Evolutionary conservation across 805 yeast species (phyloP).

Genomic region (Debaryomyces castellii): DNA sequence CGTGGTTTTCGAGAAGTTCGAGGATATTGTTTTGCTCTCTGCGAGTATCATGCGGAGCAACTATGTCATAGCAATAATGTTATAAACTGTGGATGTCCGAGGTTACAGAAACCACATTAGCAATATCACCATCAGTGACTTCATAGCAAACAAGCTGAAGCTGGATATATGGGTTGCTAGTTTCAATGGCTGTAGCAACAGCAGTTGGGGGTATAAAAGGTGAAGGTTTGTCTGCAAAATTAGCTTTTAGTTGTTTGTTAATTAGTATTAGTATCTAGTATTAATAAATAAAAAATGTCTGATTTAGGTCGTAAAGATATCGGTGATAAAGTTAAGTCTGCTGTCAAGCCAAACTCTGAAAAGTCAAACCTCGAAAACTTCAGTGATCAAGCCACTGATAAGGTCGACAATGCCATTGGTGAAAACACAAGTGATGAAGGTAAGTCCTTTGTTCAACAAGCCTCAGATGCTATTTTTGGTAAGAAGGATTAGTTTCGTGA

Average conservation of each 20-base stretch:
- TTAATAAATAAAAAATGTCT: conserved; percentile 27
- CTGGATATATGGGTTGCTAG: neutral
- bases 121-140: too few species aligned
- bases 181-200: too few species aligned
- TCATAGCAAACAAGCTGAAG: neutral
- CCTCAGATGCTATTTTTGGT: conserved; percentile 45
- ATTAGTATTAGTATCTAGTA: too few species aligned
- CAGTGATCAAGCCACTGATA: conserved; percentile 39
- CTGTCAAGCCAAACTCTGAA: conserved; percentile 43
- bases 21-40: too few species aligned
- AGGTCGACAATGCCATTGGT: conserved; percentile 36
- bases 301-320: conserved; percentile 45
- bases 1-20: neutral
- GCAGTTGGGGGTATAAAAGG: neutral
- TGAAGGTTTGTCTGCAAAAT: too few species aligned
- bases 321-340: conserved; percentile 35
- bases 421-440: conserved; percentile 32
- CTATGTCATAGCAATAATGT: neutral
- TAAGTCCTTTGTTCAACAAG: conserved; percentile 42
- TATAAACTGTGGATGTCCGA: too few species aligned
- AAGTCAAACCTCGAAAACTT: conserved; percentile 36
- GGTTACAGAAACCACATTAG: too few species aligned
- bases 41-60: neutral
- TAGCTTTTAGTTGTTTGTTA: too few species aligned
- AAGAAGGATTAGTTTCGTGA: conserved; percentile 18